Base-by-base conservation (phyloP, 192 early-diverging fungal genomes). In the Powellomyces hirtus region DNA sequence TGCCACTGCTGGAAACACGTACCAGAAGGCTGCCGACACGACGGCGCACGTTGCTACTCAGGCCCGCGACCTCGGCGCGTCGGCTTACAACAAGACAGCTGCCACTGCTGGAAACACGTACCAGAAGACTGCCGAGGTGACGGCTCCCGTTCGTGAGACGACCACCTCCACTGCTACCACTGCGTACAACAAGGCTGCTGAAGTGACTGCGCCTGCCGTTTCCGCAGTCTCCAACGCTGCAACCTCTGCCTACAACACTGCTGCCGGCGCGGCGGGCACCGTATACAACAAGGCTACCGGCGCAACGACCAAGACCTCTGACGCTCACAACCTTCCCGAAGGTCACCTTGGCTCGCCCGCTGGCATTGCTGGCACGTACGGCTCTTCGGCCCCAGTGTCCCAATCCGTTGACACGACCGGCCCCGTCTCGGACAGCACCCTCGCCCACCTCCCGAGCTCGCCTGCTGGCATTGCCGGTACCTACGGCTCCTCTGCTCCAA, bases 311-410 rank as follows among this genome's bases (percentile, higher is more conserved):
- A 69, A 36, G 6, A 33, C 66, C 58, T 49, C 14, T 44, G 65
- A 35, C 22, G 65, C 24, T 16, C 50, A 65, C 63, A 27, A 31
- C 33, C 51, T 51, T 38, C 51, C 59, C 33, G 35, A 34, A 29
- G 52, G 20, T 2, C 64, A 66, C 64, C 50, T 56, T 35, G 64
- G 64, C 20, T 35, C 29, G 24, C 64, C 64, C 8, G 55, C 67
- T 11, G 67, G 67, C 31, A 69, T 69, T 34, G 58, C 67, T 45
- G 67, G 67, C 29, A 26, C 67, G 0, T 59, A 60, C 35, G 67
- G 67, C 20, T 29, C 38, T 13, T 69, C 67, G 27, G 49, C 34
- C 3, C 59, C 59, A 14, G 4, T 3, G 4, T 27, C 53, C 10
- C 51, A 53, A 7, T 8, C 10, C 18, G n/a, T 42, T 29, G 8